A percentile compares a stretch with the other conserved stretches of the same genome.
phyloP scores from a whole-genome alignment of 2,329 filamentous ascomycete genomes.

The Fusarium falciforme region DNA sequence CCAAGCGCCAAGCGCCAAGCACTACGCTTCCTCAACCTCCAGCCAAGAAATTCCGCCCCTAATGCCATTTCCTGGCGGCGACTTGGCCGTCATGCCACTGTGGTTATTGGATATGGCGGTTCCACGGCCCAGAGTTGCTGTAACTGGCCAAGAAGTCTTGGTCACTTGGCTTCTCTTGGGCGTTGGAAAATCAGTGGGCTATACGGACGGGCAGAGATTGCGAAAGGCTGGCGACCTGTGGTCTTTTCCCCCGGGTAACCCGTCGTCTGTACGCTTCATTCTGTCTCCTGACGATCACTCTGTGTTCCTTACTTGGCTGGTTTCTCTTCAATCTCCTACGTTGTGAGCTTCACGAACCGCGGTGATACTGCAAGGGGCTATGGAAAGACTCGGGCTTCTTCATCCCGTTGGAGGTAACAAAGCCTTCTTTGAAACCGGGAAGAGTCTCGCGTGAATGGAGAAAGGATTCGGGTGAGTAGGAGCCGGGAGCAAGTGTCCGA shows the following conservation, averaged over 20 bases:
- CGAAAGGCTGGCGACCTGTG: neutral
- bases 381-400: neutral
- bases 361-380: neutral
- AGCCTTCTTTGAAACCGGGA: neutral
- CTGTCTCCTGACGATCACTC: neutral
- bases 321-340: neutral
- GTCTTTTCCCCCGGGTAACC: neutral
- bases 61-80: constrained; percentile 4
- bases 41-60: constrained; percentile 18
- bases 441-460: neutral
- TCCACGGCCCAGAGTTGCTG: constrained; percentile 7
- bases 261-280: neutral
- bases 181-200: constrained; percentile 1
- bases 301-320: neutral
- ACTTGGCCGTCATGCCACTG: neutral
- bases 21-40: constrained; percentile 13
- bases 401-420: neutral
- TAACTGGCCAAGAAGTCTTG: constrained; percentile 24
- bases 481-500: neutral
- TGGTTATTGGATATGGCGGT: constrained; percentile 2
- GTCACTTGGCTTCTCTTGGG: constrained; percentile 17
- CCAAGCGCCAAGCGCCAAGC: constrained; percentile 39
- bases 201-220: neutral
- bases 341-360: neutral
- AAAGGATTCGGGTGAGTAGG: neutral